phyloP scores from a whole-genome alignment of 1,139 yeast species.

The Yamadazyma diospyri region DNA sequence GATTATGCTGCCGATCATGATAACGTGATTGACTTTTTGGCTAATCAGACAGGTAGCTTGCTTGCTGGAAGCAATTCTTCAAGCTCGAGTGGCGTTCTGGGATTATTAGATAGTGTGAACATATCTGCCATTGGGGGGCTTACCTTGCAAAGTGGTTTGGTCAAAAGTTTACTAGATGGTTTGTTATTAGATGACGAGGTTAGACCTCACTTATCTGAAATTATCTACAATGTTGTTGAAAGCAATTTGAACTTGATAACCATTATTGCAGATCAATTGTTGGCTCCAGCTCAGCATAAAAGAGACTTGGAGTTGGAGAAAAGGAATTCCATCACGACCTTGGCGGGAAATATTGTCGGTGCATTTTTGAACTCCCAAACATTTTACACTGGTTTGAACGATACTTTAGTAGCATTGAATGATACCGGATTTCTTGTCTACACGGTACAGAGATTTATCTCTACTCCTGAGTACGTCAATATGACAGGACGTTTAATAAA shows the following conservation, averaged over 20 bases:
- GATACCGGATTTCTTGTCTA: slow-evolving; percentile 43
- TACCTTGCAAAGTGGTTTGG: slow-evolving; percentile 33
- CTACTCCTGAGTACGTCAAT: slow-evolving; percentile 35
- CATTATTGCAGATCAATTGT: slow-evolving; percentile 23
- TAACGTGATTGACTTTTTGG: slow-evolving; percentile 23
- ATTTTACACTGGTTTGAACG: slow-evolving; percentile 24
- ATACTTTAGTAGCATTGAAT: slow-evolving; percentile 35
- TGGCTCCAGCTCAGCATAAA: slow-evolving; percentile 21
- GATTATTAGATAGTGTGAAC: slow-evolving; percentile 20
- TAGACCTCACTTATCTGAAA: slow-evolving; percentile 35
- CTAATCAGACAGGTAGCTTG: slow-evolving; percentile 28
- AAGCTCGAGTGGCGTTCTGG: slow-evolving; percentile 8
- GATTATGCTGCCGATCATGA: slow-evolving; percentile 36
- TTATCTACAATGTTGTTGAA: slow-evolving; percentile 29
- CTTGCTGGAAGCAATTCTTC: slow-evolving; percentile 10
- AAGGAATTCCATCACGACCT: slow-evolving; percentile 23
- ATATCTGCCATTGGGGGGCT: slow-evolving; percentile 21
- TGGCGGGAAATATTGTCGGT: slow-evolving; percentile 30
- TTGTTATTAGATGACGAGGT: slow-evolving; percentile 32
- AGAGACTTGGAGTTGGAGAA: slow-evolving; percentile 12
- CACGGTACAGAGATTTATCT: slow-evolving; percentile 33
- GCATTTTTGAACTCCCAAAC: slow-evolving; percentile 28
- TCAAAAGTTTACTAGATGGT: slow-evolving; percentile 32
- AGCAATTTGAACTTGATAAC: slow-evolving; percentile 27
- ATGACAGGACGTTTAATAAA: slow-evolving; percentile 30